phyloP scores from a whole-genome alignment of 2,329 filamentous ascomycete genomes.

The Arthrobotrys entomopaga region DNA sequence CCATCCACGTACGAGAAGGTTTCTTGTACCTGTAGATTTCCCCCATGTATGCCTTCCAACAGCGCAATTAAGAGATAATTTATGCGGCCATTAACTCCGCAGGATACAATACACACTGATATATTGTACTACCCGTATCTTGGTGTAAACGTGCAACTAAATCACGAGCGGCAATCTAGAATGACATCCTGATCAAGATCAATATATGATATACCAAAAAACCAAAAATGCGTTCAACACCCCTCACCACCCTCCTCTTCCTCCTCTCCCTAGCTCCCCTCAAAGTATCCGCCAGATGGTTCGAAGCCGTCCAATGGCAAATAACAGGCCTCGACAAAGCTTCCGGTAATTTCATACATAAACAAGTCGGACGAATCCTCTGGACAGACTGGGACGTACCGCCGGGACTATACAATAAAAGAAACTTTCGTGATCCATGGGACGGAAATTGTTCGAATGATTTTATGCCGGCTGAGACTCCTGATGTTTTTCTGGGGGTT shows the following conservation, averaged over 20 bases:
- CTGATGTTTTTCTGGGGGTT: neutral
- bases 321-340: neutral
- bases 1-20: too few species aligned
- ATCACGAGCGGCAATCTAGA: too few species aligned
- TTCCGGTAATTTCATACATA: neutral
- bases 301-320: slow-evolving; percentile 9
- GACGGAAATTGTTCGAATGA: slow-evolving; percentile 31
- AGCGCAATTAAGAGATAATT: too few species aligned
- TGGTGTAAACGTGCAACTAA: too few species aligned
- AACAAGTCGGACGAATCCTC: neutral
- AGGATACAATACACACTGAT: too few species aligned
- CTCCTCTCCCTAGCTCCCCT: neutral
- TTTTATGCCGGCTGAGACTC: neutral
- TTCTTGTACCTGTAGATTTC: too few species aligned
- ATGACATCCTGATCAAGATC: too few species aligned
- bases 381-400: slow-evolving; percentile 33
- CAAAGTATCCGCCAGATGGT: slow-evolving; percentile 25
- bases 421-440: slow-evolving; percentile 17
- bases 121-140: too few species aligned
- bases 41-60: too few species aligned
- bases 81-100: too few species aligned
- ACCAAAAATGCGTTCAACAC: too few species aligned
- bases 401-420: neutral
- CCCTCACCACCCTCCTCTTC: neutral
- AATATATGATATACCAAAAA: too few species aligned